These are phyloP conservation scores for Pseudogymnoascus sp. DNA, from an alignment of 2,329 filamentous ascomycete genomes.

Conservation along the genomic window DNA sequence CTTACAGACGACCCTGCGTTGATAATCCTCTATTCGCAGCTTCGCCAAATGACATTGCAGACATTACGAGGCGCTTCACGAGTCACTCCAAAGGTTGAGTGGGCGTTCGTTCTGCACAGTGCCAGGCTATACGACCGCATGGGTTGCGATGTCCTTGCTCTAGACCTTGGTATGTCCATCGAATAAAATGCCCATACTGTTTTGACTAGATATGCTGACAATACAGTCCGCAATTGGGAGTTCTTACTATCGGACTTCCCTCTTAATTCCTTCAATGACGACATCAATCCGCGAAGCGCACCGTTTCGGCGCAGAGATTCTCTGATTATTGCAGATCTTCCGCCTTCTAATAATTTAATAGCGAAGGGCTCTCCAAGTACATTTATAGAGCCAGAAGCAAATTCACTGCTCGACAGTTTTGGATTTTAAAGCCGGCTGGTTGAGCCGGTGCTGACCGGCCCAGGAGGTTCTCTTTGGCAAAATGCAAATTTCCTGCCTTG, in stretches of 20 bases:
- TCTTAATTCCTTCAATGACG: slow-evolving; percentile 35
- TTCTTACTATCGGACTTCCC: slow-evolving; percentile 50
- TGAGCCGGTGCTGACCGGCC: not conserved
- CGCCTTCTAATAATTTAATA: slow-evolving; percentile 34
- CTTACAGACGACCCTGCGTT: slow-evolving; percentile 86
- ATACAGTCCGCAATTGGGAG: slow-evolving; percentile 67
- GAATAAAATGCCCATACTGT: not conserved
- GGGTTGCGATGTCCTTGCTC: slow-evolving; percentile 84
- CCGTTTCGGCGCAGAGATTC: slow-evolving; percentile 60
- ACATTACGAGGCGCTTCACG: slow-evolving; percentile 79
- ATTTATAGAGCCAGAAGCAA: slow-evolving; percentile 89
- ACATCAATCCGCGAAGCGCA: slow-evolving; percentile 42
- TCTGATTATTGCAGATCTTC: slow-evolving; percentile 69
- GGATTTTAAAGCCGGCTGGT: slow-evolving; percentile 58
- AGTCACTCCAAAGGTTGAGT: slow-evolving; percentile 70
- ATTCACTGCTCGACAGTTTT: slow-evolving; percentile 83
- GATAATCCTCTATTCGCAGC: slow-evolving; percentile 76
- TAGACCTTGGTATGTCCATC: slow-evolving; percentile 62
- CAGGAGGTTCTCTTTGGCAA: not conserved
- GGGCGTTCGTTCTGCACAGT: slow-evolving; percentile 82
- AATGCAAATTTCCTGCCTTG: not conserved
- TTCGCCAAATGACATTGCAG: slow-evolving; percentile 73
- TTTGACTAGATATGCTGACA: slow-evolving; percentile 15
- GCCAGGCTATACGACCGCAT: slow-evolving; percentile 78
- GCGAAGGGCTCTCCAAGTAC: slow-evolving; percentile 58